Evolutionary conservation across 441 rosid species (phyloP), one percentile per base, ranked within the genome.

Genomic region (Raphanus hybrid): DNA sequence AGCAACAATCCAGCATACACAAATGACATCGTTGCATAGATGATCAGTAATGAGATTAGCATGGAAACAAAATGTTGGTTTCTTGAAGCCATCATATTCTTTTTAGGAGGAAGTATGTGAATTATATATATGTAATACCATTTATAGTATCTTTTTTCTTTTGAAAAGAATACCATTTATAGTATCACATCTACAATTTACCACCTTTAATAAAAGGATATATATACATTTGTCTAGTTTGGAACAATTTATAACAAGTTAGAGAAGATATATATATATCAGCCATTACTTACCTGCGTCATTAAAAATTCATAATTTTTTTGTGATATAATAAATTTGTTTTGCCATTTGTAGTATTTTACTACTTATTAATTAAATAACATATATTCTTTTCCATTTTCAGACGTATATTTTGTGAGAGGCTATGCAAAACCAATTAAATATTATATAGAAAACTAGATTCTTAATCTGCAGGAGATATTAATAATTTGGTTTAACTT

Each of bases 1-100:
- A 7, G 81, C 43, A 77, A 57, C 15, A 20, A 0, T 45, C 43
- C 68, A 0, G 45, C 11, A 23, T 75, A 76, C 4, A 50, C 54
- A 58, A 39, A 54, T 1, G 16, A 12, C 1, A 8, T 8, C 3
- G 20, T 58, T 70, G 37, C 23, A 41, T 58, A 20, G 55, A 37
- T 58, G 20, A 39, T 20, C 37, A 70, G 5, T 20, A 37, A 12
- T 37, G 74, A 7, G n/a, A 58, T 58, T 70, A 70, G 15, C 5
- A 58, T 58, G 23, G n/a, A 35, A 70, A 35, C 20, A 8, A 58
- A 18, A 35, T 15, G 5, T 39, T 34, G 52, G 18, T 69, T 69
- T 7, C 52, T 68, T 69, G 50, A 10, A 32, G 32, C 18, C 73
- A 69, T 69, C 50, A 32, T 69, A 15, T 14, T 15, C 3, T 10